Percentiles rank a stretch among this genome's conserved stretches.
phyloP scores from a whole-genome alignment of 148 eudicot species.

The Simmondsia chinensis region DNA sequence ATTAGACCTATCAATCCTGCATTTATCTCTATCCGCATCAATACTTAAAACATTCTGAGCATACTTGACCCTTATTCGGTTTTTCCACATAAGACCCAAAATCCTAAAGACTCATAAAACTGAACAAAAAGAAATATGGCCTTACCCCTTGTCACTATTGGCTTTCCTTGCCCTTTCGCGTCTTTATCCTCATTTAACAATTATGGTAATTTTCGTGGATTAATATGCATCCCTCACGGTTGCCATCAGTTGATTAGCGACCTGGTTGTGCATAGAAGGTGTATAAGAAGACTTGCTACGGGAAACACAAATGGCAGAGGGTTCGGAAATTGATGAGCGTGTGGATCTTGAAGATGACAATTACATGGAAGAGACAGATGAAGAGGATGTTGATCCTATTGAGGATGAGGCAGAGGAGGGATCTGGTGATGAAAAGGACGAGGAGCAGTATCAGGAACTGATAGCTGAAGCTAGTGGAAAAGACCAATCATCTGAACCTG shows the following conservation, averaged over 20 bases:
- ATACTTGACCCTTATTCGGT: no score
- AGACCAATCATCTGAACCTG: conserved; percentile 39
- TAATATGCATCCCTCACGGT: conserved; percentile 17
- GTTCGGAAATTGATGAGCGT: conserved; percentile 80
- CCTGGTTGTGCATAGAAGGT: conserved; percentile 20
- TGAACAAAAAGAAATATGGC: conserved; percentile 6
- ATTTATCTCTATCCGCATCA: no score
- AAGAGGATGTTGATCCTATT: conserved; percentile 61
- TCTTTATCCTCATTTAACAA: conserved; percentile 12
- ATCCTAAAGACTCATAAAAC: conserved; percentile 17
- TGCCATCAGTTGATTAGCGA: conserved; percentile 20
- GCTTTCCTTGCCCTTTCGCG: conserved; percentile 19
- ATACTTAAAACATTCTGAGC: no score
- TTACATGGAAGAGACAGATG: conserved; percentile 76
- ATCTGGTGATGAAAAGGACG: conserved; percentile 48
- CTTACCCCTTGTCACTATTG: conserved; percentile 10
- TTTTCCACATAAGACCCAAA: no score
- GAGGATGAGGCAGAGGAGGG: conserved; percentile 63
- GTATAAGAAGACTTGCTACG: conserved; percentile 25
- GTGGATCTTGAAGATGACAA: conserved; percentile 97
- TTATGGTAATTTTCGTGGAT: conserved; percentile 11
- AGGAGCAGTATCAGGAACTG: conserved; percentile 40
- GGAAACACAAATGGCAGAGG: conserved; percentile 62
- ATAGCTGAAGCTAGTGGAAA: conserved; percentile 41
- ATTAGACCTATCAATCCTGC: no score